Evolutionary conservation across 2,329 filamentous ascomycete genomes (phyloP).

Genomic region (Orbilia ellipsospora): DNA sequence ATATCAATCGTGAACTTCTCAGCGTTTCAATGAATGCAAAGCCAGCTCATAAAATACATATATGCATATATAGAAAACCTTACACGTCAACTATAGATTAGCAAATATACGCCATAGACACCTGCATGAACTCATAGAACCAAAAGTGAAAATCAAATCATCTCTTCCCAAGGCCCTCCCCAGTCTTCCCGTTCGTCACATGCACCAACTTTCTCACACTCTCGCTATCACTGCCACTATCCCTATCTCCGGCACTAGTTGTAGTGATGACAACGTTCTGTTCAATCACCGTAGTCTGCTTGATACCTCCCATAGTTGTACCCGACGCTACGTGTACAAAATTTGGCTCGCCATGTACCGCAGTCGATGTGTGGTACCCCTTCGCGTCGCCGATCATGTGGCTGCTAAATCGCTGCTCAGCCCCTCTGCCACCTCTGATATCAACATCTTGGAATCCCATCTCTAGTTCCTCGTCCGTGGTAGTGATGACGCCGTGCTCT

Average conservation of each 20-base stretch:
- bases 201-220: constrained; percentile 49
- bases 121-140: no score
- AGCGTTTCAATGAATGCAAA: no score
- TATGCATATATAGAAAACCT: no score
- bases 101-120: no score
- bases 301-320: constrained; percentile 35
- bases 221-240: constrained; percentile 45
- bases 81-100: no score
- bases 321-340: constrained; percentile 26
- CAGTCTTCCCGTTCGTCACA: constrained; percentile 13
- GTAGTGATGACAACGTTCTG: constrained; percentile 35
- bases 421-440: constrained; percentile 10
- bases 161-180: constrained; percentile 13
- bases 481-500: constrained; percentile 16
- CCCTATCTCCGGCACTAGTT: constrained; percentile 16
- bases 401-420: constrained; percentile 4
- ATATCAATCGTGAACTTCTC: no score
- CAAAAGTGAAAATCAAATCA: not conserved
- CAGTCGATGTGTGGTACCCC: constrained; percentile 22
- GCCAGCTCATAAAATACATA: no score
- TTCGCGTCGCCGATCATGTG: constrained; percentile 13
- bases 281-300: constrained; percentile 50
- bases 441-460: constrained; percentile 37
- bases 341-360: constrained; percentile 27
- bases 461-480: constrained; percentile 36